Evolutionary conservation across 805 yeast species (phyloP), one percentile per base, ranked within the genome.

Genomic region (Candida gorgasii): DNA sequence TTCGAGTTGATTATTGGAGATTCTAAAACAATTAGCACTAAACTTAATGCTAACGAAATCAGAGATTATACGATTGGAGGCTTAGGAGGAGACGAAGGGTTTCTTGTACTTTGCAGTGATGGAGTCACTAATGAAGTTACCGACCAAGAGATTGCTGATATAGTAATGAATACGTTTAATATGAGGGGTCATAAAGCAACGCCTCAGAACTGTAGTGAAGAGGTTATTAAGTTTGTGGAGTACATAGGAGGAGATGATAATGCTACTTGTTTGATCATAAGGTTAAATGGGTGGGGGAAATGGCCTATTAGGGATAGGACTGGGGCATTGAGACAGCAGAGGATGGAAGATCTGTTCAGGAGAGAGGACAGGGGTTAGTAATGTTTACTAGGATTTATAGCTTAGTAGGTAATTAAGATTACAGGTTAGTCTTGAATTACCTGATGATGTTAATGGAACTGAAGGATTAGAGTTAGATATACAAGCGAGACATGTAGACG

Each of bases 161-260:
- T 93, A 16, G 78, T 89, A 9, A 88, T 84, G 68, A 70, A 81
- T n/a, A 79, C 86, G 18, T 68, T 71, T 48, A 77, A 77, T 50
- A 76, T 78, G 50, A 69, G 75, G 39, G 95, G 95, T n/a, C 73
- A 79, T 17, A 70, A 74, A 20, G 96, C 95, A 3, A 79, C 89
- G 0, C 96, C 98, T 0, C 96, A 87, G 53, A 76, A 69, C 34
- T 87, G 95, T 27, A 90, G 97, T 0, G 81, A 79, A 46, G 97
- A 90, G 58, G 86, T 93, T 14, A 79, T 92, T 9, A 76, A 82
- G 53, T 93, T 82, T 59, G 84, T 89, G 8, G 89, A 85, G 58
- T 86, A 86, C 31, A 76, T 90, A 7, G 96, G 96, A 11, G 93
- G 96, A 2, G 89, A 87, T 54, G 99, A 93, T 61, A 93, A 93